These are phyloP conservation scores for Saccharomycopsis hybrid DNA, from an alignment of 1,139 yeast species.

Conservation along the genomic window DNA sequence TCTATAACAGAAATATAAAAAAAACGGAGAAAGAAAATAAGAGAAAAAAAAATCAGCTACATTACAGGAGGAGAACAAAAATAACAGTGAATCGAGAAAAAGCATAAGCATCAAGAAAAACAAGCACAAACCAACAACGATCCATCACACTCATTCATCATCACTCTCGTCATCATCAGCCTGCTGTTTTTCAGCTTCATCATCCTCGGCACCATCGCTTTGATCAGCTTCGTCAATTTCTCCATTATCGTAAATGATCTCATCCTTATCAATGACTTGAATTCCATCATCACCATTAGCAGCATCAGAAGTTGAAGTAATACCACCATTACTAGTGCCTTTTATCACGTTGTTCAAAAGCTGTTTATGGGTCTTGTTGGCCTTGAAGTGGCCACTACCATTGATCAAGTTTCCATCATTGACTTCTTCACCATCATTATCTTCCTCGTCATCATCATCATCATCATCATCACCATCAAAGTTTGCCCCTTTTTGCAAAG, in stretches of 20 bases:
- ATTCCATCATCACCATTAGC: constrained; percentile 24
- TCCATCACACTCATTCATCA: not conserved
- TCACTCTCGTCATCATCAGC: constrained; percentile 7
- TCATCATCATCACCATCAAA: constrained; percentile 28
- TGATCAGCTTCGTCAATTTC: constrained; percentile 46
- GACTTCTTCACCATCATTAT: not conserved
- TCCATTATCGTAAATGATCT: constrained; percentile 41
- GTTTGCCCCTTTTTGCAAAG: not conserved
- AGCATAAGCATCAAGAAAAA: too few species aligned
- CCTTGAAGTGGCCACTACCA: not conserved
- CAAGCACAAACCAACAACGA: too few species aligned
- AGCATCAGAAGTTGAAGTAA: too few species aligned
- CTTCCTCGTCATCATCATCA: constrained; percentile 23
- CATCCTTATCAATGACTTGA: constrained; percentile 31
- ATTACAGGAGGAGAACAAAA: too few species aligned
- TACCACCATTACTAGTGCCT: constrained; percentile 28
- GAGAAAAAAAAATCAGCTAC: too few species aligned
- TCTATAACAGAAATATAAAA: too few species aligned
- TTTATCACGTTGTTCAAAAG: constrained; percentile 9
- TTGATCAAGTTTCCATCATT: not conserved
- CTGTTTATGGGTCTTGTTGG: constrained; percentile 8
- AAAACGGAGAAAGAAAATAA: too few species aligned
- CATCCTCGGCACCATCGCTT: constrained; percentile 25
- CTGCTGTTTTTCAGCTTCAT: constrained; percentile 16
- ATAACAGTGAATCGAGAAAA: too few species aligned